Evolutionary conservation across 805 yeast genomes (phyloP).

Genomic region (Debaryomyces castellii): DNA sequence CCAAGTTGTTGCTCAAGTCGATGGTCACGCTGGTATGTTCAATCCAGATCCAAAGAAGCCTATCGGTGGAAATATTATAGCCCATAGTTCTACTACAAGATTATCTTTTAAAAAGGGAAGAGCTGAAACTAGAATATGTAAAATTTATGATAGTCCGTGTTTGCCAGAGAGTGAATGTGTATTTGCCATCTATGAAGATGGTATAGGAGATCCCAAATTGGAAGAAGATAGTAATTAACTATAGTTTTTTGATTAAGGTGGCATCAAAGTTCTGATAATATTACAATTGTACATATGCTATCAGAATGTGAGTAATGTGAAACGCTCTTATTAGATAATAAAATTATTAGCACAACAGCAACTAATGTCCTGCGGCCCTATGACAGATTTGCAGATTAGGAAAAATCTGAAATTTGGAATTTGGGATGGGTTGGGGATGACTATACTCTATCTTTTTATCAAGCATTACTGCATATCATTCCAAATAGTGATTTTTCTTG

Average conservation of each 20-base stretch:
- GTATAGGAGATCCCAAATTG: constrained; percentile 92
- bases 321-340: no score
- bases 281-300: not conserved
- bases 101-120: constrained; percentile 86
- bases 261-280: no score
- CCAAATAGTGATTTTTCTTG: no score
- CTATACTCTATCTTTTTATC: no score
- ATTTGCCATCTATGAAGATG: constrained; percentile 95
- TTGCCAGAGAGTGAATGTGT: constrained; percentile 93
- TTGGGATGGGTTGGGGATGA: no score
- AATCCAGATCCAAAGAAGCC: constrained; percentile 98
- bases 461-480: not conserved
- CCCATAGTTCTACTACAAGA: constrained; percentile 94
- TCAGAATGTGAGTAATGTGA: no score
- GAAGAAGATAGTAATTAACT: constrained; percentile 50
- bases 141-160: constrained; percentile 94
- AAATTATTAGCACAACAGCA: no score
- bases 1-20: constrained; percentile 98
- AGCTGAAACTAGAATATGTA: constrained; percentile 90
- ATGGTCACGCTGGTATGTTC: constrained; percentile 77
- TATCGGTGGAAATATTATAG: constrained; percentile 96
- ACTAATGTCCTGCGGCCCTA: no score
- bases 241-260: not conserved
- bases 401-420: no score
- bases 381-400: no score